Evolutionary conservation across 768 basidiomycete genomes (phyloP).

Genomic region (Dacryopinax spathularia): DNA sequence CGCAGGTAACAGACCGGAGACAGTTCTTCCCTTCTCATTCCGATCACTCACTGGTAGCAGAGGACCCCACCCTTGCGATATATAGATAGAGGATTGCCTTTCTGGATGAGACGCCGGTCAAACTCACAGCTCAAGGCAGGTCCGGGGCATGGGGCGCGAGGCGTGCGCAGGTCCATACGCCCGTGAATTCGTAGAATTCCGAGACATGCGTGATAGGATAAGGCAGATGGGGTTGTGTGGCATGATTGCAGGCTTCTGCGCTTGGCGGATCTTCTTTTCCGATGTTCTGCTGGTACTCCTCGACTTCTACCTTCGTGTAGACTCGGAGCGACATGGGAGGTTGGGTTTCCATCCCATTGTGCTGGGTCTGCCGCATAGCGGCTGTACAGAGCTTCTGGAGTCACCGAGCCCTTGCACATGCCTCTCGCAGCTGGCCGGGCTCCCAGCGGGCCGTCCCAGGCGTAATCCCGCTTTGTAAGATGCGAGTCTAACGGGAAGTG

Average conservation of each 20-base stretch:
- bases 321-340: too few species aligned
- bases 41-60: background rate
- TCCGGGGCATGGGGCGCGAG: background rate
- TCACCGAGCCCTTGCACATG: too few species aligned
- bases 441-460: too few species aligned
- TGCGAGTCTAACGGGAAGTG: background rate
- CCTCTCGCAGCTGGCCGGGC: too few species aligned
- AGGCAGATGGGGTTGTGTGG: too few species aligned
- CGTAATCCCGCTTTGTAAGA: background rate
- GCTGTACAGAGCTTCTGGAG: too few species aligned
- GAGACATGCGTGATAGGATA: background rate
- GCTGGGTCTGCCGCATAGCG: too few species aligned
- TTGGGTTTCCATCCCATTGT: too few species aligned
- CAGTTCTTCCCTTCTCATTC: background rate
- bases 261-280: background rate
- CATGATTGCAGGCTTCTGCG: background rate
- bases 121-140: too few species aligned
- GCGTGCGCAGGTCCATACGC: background rate
- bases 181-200: background rate
- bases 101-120: background rate
- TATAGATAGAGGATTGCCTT: background rate
- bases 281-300: background rate
- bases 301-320: background rate
- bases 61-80: background rate
- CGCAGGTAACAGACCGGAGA: too few species aligned